Evolutionary conservation across 805 yeast genomes (phyloP).

Genomic region (Sugiyamaella lignohabitans): DNA sequence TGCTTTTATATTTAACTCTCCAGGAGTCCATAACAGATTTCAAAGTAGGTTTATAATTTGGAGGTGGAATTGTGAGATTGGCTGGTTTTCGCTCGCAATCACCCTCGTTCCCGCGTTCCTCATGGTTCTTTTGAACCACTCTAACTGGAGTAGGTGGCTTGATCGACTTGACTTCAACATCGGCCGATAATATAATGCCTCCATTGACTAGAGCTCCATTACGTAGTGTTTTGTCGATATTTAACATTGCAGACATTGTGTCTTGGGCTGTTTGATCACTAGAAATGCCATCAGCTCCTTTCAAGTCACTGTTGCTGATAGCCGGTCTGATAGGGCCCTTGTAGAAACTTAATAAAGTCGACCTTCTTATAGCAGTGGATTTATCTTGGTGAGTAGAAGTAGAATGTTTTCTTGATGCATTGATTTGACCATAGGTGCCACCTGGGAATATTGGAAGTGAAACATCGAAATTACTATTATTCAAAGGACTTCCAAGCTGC

Average conservation of each 20-base stretch:
- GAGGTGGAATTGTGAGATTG: neutral
- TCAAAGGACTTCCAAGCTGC: slow-evolving; percentile 17
- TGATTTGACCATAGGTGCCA: slow-evolving; percentile 26
- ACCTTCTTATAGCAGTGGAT: slow-evolving; percentile 4
- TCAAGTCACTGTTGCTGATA: neutral
- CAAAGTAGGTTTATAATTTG: neutral
- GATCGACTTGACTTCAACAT: slow-evolving; percentile 15
- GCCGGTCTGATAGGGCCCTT: slow-evolving; percentile 18
- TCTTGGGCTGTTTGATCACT: neutral
- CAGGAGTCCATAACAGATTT: neutral
- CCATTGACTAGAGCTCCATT: slow-evolving; percentile 22
- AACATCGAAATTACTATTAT: slow-evolving; percentile 13
- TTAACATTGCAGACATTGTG: too few relatives aligned
- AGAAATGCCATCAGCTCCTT: slow-evolving; percentile 1
- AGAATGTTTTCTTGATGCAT: neutral
- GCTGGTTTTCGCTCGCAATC: neutral
- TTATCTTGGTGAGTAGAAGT: neutral
- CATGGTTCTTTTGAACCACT: too few relatives aligned
- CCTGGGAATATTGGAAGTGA: slow-evolving; percentile 28
- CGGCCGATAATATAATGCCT: slow-evolving; percentile 19
- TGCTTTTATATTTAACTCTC: neutral
- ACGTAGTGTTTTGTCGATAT: too few relatives aligned
- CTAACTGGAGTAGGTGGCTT: slow-evolving; percentile 14
- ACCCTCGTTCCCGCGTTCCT: too few relatives aligned
- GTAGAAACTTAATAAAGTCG: slow-evolving; percentile 16